Evolutionary conservation across 805 yeast species (phyloP).

Genomic region (Starmera pachycereana): DNA sequence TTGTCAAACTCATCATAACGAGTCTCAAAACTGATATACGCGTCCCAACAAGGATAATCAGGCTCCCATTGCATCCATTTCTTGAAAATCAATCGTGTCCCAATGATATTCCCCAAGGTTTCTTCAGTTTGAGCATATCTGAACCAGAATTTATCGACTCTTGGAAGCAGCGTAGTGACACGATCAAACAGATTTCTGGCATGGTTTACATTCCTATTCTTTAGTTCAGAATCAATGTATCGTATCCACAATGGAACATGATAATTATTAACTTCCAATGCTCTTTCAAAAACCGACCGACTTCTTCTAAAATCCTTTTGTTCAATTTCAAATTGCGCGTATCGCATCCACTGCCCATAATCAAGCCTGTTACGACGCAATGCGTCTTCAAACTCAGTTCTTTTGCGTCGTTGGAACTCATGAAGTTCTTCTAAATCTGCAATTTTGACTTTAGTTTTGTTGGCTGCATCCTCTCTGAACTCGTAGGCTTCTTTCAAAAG

Average conservation of each 20-base stretch:
- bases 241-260: conserved; percentile 80
- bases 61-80: conserved; percentile 83
- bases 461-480: conserved; percentile 28
- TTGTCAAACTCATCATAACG: conserved; percentile 50
- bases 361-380: conserved; percentile 74
- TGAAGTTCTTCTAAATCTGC: conserved; percentile 72
- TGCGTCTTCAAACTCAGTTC: conserved; percentile 82
- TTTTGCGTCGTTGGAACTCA: conserved; percentile 63
- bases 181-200: conserved; percentile 80
- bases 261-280: conserved; percentile 63
- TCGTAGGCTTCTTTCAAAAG: conserved; percentile 54
- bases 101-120: conserved; percentile 49
- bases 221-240: conserved; percentile 71
- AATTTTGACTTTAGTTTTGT: conserved; percentile 37
- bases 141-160: conserved; percentile 81
- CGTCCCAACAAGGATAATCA: conserved; percentile 53
- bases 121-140: conserved; percentile 78
- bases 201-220: conserved; percentile 66
- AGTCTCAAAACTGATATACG: conserved; percentile 63
- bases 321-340: conserved; percentile 79
- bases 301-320: conserved; percentile 74
- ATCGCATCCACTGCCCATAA: conserved; percentile 82
- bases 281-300: conserved; percentile 81
- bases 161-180: conserved; percentile 63
- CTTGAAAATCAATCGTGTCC: conserved; percentile 57